These are phyloP conservation scores for Odontarrhena argentea DNA, from an alignment of 345 rosid species.

Conservation along the genomic window DNA sequence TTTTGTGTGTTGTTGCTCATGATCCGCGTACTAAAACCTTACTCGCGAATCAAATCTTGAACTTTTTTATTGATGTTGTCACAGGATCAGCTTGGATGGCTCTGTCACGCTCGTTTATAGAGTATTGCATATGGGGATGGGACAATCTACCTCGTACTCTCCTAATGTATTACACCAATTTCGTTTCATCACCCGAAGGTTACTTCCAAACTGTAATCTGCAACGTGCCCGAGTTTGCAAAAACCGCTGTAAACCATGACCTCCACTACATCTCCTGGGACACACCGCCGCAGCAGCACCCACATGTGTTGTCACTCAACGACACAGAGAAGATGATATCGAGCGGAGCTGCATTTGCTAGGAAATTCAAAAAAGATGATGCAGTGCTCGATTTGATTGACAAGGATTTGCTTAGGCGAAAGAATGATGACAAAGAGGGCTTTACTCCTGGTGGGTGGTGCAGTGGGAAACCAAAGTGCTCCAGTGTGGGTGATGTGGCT, in stretches of 20 bases:
- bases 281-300: conserved; percentile 90
- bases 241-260: conserved; percentile 81
- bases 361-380: conserved; percentile 68
- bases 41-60: background rate
- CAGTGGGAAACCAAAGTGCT: conserved; percentile 67
- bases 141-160: conserved; percentile 92
- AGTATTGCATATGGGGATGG: conserved; percentile 98
- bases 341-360: conserved; percentile 87
- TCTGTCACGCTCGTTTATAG: conserved; percentile 80
- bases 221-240: conserved; percentile 77
- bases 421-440: conserved; percentile 41
- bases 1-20: background rate
- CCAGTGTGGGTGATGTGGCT: conserved; percentile 62
- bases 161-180: conserved; percentile 93
- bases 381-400: conserved; percentile 75
- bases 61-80: conserved; percentile 7
- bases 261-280: conserved; percentile 97
- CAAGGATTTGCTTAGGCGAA: conserved; percentile 63
- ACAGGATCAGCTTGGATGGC: conserved; percentile 99
- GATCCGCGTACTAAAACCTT: background rate
- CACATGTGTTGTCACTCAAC: conserved; percentile 75
- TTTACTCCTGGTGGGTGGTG: conserved; percentile 99
- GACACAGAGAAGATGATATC: conserved; percentile 62
- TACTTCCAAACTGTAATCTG: conserved; percentile 96
- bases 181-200: conserved; percentile 96